Evolutionary conservation across 2,329 filamentous ascomycete genomes (phyloP).

Genomic region (Hypoxylon sp.): DNA sequence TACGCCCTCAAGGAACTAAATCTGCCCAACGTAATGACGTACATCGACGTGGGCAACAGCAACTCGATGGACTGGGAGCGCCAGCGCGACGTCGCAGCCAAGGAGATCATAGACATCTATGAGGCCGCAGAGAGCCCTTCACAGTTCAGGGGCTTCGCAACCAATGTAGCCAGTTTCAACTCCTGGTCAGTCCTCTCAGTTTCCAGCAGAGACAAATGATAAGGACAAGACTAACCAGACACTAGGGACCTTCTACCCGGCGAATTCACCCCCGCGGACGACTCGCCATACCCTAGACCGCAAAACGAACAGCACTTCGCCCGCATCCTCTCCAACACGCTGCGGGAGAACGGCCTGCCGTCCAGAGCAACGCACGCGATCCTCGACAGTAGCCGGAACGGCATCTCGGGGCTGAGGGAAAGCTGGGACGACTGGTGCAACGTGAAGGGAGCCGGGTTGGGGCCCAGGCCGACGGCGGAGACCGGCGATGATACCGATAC

Average conservation of each 20-base stretch:
- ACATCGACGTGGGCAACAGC: slow-evolving; percentile 8
- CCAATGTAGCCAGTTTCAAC: slow-evolving; percentile 55
- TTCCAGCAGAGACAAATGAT: background rate
- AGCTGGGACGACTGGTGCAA: slow-evolving; percentile 69
- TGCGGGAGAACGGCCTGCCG: slow-evolving; percentile 55
- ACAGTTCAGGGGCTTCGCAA: slow-evolving; percentile 60
- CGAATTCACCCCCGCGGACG: slow-evolving; percentile 48
- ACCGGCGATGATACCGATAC: slow-evolving; percentile 63
- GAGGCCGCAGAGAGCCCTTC: slow-evolving; percentile 52
- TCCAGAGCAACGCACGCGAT: slow-evolving; percentile 38
- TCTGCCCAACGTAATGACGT: slow-evolving; percentile 50
- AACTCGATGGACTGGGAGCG: slow-evolving; percentile 11
- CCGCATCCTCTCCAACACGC: slow-evolving; percentile 69
- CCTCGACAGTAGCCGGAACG: slow-evolving; percentile 34
- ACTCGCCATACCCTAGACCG: slow-evolving; percentile 52
- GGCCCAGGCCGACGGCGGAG: slow-evolving; percentile 59
- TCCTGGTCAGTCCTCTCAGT: slow-evolving; percentile 3
- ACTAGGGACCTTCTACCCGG: slow-evolving; percentile 9
- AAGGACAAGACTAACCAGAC: background rate
- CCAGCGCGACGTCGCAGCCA: background rate
- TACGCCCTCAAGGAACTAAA: slow-evolving; percentile 61
- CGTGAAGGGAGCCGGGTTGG: slow-evolving; percentile 62
- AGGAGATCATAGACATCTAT: slow-evolving; percentile 7
- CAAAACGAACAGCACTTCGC: slow-evolving; percentile 65
- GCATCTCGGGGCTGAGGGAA: slow-evolving; percentile 54